Conservation (phyloP, 2,329 filamentous ascomycete species). For the Fusarium dimerum region DNA sequence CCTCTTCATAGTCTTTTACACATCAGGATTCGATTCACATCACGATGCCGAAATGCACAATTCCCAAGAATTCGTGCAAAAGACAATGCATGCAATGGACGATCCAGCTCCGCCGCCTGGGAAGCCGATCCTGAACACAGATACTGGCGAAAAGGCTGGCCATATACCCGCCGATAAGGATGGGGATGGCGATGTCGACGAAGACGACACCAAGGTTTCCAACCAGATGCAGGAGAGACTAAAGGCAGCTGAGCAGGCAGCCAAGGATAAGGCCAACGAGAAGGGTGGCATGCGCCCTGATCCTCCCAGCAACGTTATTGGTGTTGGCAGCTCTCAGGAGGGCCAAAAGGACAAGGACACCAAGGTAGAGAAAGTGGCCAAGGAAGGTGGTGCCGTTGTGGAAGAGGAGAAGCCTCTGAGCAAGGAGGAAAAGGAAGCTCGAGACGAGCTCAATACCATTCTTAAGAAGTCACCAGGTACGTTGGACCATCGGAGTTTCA, state of each 20-base stretch:
- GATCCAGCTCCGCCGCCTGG: constrained; percentile 31
- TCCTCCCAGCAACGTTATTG: constrained; percentile 57
- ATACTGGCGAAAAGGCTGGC: constrained; percentile 39
- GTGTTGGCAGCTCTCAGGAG: constrained; percentile 58
- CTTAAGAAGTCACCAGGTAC: constrained; percentile 82
- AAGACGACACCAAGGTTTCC: constrained; percentile 55
- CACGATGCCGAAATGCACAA: constrained; percentile 46
- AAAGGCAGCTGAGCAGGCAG: constrained; percentile 67
- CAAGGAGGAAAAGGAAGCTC: constrained; percentile 63
- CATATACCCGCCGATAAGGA: constrained; percentile 50
- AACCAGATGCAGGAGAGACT: constrained; percentile 60
- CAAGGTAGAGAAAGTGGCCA: constrained; percentile 41
- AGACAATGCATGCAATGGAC: constrained; percentile 58
- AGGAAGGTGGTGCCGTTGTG: constrained; percentile 5
- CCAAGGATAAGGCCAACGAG: constrained; percentile 67
- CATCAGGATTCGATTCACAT: constrained; percentile 57
- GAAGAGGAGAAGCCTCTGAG: constrained; percentile 44
- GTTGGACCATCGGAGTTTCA: too few relatives aligned
- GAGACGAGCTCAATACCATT: constrained; percentile 73
- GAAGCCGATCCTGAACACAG: constrained; percentile 43
- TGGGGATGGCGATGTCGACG: constrained; percentile 56
- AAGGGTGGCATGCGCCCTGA: constrained; percentile 65
- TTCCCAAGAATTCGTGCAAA: constrained; percentile 59
- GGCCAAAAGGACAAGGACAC: constrained; percentile 44
- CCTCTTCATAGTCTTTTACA: constrained; percentile 72